A percentile compares a stretch with the other conserved stretches of the same genome.
Evolutionary conservation across 2,329 filamentous ascomycete species (phyloP).

Genomic region (Lachnum nothofagi): DNA sequence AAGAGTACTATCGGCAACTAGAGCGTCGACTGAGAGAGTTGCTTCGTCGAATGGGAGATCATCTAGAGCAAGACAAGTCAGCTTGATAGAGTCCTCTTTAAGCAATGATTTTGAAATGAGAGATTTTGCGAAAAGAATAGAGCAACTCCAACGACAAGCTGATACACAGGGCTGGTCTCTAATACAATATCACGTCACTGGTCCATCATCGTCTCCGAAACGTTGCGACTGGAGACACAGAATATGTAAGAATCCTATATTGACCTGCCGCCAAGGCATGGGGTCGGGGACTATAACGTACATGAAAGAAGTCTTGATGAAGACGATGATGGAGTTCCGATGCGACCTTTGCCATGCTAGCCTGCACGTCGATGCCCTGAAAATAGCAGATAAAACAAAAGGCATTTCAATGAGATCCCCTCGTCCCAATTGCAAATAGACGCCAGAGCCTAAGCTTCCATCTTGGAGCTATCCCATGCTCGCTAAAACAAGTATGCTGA

Average conservation of each 20-base stretch:
- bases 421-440: conserved; percentile 27
- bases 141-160: conserved; percentile 38
- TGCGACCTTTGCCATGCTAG: conserved; percentile 24
- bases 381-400: conserved; percentile 24
- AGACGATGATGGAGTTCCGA: conserved; percentile 68
- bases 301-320: conserved; percentile 54
- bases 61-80: conserved; percentile 42
- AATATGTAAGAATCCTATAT: conserved; percentile 45
- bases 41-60: conserved; percentile 61
- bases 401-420: conserved; percentile 27
- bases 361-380: conserved; percentile 21
- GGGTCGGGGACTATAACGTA: conserved; percentile 56
- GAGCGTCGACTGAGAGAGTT: conserved; percentile 59
- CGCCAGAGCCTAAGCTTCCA: conserved; percentile 34
- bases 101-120: not conserved
- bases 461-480: conserved; percentile 41
- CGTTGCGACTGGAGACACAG: conserved; percentile 35
- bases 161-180: conserved; percentile 17
- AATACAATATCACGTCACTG: conserved; percentile 44
- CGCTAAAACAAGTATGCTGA: conserved; percentile 41
- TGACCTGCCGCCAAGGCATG: conserved; percentile 40
- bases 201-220: conserved; percentile 58
- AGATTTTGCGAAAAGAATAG: conserved; percentile 11
- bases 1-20: conserved; percentile 53
- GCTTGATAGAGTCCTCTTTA: conserved; percentile 16